These are phyloP conservation scores for Dactylellina sp. DNA, from an alignment of 2,329 filamentous ascomycete species.

Conservation along the genomic window DNA sequence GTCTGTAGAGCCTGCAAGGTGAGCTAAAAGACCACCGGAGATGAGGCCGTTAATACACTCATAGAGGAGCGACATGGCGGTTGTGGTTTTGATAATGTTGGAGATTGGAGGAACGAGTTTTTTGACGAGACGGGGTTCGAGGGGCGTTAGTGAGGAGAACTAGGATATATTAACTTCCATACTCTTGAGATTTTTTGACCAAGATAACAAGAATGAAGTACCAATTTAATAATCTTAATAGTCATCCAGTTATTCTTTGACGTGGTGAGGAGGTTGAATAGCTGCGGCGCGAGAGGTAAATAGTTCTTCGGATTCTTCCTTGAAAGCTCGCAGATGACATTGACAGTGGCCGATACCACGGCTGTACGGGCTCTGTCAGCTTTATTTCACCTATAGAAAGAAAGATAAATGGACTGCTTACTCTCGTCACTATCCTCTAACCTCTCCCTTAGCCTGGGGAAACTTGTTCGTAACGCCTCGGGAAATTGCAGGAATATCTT, in stretches of 20 bases:
- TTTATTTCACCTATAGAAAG: constrained; percentile 20
- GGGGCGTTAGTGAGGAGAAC: constrained; percentile 93
- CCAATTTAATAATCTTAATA: constrained; percentile 97
- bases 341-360: constrained; percentile 96
- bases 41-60: constrained; percentile 99
- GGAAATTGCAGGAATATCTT: constrained; percentile 95
- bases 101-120: constrained; percentile 92
- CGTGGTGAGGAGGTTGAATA: constrained; percentile 92
- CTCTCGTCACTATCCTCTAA: constrained; percentile 91
- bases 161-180: constrained; percentile 63
- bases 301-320: constrained; percentile 96
- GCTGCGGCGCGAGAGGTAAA: constrained; percentile 84
- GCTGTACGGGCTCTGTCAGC: constrained; percentile 16
- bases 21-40: constrained; percentile 91
- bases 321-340: constrained; percentile 94
- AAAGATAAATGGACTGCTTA: constrained; percentile 29
- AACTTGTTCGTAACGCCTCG: constrained; percentile 88
- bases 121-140: constrained; percentile 89
- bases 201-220: constrained; percentile 65
- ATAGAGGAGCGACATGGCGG: constrained; percentile 97
- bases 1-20: constrained; percentile 80
- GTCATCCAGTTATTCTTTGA: constrained; percentile 99
- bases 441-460: constrained; percentile 97
- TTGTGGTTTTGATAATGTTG: constrained; percentile 91
- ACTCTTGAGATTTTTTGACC: too few species aligned